Base-by-base conservation (phyloP, 805 yeast genomes). In the Hanseniaspora clermontiae region DNA sequence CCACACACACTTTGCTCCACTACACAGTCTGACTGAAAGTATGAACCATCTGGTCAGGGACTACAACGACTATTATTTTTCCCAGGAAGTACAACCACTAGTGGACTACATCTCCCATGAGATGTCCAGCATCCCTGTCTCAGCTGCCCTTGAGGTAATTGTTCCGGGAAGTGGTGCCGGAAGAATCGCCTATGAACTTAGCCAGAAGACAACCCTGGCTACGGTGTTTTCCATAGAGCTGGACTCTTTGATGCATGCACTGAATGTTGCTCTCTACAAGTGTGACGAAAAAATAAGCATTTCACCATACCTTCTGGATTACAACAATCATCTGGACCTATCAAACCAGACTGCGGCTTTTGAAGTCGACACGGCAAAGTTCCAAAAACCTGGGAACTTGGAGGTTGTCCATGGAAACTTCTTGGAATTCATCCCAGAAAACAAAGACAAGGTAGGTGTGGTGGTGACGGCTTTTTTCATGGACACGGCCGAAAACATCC, bases 91-190 rank as follows among this genome's bases (percentile, higher is more conserved):
- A 0, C 57, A 64, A 5, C 85, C 85, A 0, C 66, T 87, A 47
- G 60, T 79, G 34, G 64, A 71, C 0, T 88, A 81, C 60, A 72
- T 87, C 15, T 61, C 65, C 1, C 49, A 60, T 0, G 17, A 42
- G 12, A 46, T 49, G 3, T 17, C 9, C 15, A 17, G 38, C 3
- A 63, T 67, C 3, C 54, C 61, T 7, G 59, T 48, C n/a, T 57
- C 60, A 8, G 67, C 69, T 34, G 68, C 70, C 6, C 78, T 86
- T 0, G 68, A 78, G 12, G 74, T 87, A 0, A 69, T 90, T 4
- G 78, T 87, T 1, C 97, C 97, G 0, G 97, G 97, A 0, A 79
- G 93, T 1, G 97, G 97, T 0, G 72, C 85, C 29, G 96, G 96
- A 0, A 72, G 88, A 60, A 70, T 88, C 0, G 82, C 95, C 1